Conservation (phyloP, 345 rosid genomes). For the Hirschfeldia incana region DNA sequence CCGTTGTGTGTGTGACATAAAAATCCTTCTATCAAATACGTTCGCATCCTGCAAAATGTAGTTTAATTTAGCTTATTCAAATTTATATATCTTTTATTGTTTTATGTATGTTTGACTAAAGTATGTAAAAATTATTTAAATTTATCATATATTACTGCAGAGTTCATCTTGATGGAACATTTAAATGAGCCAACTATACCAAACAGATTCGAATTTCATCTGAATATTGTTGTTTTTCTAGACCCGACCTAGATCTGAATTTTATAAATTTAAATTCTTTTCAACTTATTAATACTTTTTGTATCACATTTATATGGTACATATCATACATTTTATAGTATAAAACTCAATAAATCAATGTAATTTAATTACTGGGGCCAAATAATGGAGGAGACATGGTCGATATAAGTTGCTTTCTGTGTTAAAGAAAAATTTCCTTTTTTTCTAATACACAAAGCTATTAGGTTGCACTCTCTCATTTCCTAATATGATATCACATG, state of each 20-base stretch:
- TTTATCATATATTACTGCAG: neutral
- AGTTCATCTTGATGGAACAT: neutral
- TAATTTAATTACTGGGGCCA: constrained; percentile 10
- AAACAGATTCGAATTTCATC: neutral
- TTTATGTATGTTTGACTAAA: neutral
- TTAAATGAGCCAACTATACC: neutral
- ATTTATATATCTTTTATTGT: neutral
- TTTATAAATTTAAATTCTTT: neutral
- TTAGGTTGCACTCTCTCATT: constrained; percentile 14
- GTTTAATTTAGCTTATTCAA: neutral
- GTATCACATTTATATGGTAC: constrained; percentile 10
- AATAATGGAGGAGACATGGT: constrained; percentile 39
- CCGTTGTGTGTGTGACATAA: constrained; percentile 88
- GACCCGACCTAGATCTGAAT: neutral
- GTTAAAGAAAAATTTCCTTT: neutral
- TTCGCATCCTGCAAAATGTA: constrained; percentile 42
- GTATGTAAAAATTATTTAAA: neutral
- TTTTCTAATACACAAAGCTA: constrained; percentile 17
- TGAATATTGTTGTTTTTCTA: neutral
- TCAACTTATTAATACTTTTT: neutral
- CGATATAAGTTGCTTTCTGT: constrained; percentile 30
- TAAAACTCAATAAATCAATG: constrained; percentile 15
- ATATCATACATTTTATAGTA: neutral
- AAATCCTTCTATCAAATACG: constrained; percentile 86
- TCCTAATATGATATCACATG: constrained; percentile 1